Evolutionary conservation across 2,329 filamentous ascomycete genomes (phyloP), one percentile per base, ranked within the genome.

Genomic region (Colletotrichum euphorbiae): DNA sequence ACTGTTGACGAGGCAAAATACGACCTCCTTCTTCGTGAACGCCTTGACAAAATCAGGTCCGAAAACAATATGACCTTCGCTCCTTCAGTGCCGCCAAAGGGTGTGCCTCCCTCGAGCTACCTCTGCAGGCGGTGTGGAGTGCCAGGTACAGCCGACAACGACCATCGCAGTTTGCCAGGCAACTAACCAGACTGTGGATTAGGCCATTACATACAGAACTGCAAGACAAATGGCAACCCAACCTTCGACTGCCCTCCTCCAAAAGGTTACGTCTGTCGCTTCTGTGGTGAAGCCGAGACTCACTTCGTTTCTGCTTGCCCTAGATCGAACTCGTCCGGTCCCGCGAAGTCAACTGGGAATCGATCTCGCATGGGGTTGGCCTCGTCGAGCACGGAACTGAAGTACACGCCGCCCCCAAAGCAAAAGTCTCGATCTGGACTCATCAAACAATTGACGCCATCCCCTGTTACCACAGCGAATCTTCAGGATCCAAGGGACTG

Each of bases 181-280:
- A 56, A 50, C 54, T 51, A 24, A 33, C 4, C 21, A 51, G 24
- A 33, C 24, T 9, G 12, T 51, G 17, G 15, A 19, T 6, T n/a
- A 75, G 73, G 72, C 2, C 71, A 72, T 55, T 61, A 64, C 28
- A 59, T 73, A 24, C 62, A 68, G 19, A 33, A 73, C 7, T 74
- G 71, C 43, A 58, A 67, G 11, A 66, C 54, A 21, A 69, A 62
- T 13, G 28, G 28, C n/a, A 50, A 62, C 15, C 46, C 57, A 12
- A 40, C 36, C 2, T 60, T 15, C 15, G 61, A 67, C 28, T 40
- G 13, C 9, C 36, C 9, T 3, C 67, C 66, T 21, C 67, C 51
- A 3, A 36, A 55, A 15, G 57, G 58, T 11, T 73, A 74, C 40
- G 15, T 67, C 4, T 74, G 73, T 56, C 60, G 62, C 31, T 43